Conservation (phyloP, 1,284 basidiomycete genomes). For the Leccinum griseonigrum region DNA sequence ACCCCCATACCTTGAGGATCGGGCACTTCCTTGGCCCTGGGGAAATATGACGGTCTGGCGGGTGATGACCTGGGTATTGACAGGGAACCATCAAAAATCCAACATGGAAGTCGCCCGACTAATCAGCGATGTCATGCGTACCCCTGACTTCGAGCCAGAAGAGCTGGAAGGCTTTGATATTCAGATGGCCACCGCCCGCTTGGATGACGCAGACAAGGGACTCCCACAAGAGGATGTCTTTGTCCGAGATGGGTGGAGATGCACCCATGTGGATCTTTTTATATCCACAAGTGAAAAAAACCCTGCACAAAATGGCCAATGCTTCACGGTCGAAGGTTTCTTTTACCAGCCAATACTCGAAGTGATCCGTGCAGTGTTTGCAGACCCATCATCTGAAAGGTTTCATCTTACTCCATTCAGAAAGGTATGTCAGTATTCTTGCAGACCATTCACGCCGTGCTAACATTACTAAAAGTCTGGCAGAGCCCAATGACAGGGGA, state of each 20-base stretch:
- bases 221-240: not conserved
- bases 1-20: not conserved
- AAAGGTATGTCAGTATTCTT: not conserved
- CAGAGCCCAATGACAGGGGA: not conserved
- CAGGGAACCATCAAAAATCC: not conserved
- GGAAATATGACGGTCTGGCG: conserved; percentile 3
- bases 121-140: not conserved
- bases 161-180: not conserved
- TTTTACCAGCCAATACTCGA: not conserved
- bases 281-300: conserved; percentile 1
- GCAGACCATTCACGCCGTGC: not conserved
- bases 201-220: not conserved
- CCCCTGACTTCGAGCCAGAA: not conserved
- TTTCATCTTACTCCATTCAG: not conserved
- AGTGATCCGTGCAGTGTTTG: not conserved
- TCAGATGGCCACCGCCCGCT: not conserved
- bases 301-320: not conserved
- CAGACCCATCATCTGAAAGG: not conserved
- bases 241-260: not conserved
- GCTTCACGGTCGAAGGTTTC: not conserved
- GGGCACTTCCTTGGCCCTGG: conserved; percentile 2
- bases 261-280: not conserved
- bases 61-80: not conserved
- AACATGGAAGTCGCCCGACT: not conserved
- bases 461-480: not conserved